These are phyloP conservation scores for Trichocladium uniseriatum DNA, from an alignment of 495 filamentous ascomycete genomes.

Conservation along the genomic window DNA sequence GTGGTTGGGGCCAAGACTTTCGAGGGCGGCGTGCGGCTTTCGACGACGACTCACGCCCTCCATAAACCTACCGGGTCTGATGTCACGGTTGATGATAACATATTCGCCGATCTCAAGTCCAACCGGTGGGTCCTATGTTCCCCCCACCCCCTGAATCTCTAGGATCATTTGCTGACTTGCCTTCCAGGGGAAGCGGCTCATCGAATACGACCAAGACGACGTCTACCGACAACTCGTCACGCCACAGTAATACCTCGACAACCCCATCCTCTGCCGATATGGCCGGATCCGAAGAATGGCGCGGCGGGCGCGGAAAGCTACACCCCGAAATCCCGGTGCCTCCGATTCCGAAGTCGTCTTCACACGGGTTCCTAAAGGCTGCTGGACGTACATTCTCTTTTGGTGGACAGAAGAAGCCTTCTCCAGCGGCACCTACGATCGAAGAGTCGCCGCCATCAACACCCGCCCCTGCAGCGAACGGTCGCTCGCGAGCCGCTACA, in stretches of 20 bases:
- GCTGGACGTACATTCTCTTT: constrained; percentile 71
- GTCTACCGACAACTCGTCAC: constrained; percentile 56
- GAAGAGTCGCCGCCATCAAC: constrained; percentile 32
- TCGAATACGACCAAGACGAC: constrained; percentile 55
- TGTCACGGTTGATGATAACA: constrained; percentile 44
- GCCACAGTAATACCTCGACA: constrained; percentile 65
- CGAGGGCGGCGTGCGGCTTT: constrained; percentile 31
- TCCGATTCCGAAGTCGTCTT: constrained; percentile 42
- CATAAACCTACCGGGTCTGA: constrained; percentile 23
- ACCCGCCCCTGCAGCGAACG: constrained; percentile 21
- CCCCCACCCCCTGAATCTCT: background rate
- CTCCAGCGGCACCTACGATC: constrained; percentile 37
- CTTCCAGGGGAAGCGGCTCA: constrained; percentile 50
- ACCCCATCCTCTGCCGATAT: constrained; percentile 62
- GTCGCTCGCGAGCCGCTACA: constrained; percentile 37
- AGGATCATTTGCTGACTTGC: constrained; percentile 14
- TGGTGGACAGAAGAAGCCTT: constrained; percentile 43
- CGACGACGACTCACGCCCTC: constrained; percentile 21
- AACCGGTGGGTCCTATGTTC: constrained; percentile 39
- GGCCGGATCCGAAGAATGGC: constrained; percentile 46
- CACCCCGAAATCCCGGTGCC: constrained; percentile 50
- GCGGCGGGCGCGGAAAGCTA: constrained; percentile 38
- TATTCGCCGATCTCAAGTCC: constrained; percentile 44
- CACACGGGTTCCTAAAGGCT: constrained; percentile 46
- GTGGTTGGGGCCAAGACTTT: constrained; percentile 32